Evolutionary conservation across 257 asterid species (phyloP).

Genomic region (Agastache rugosa): DNA sequence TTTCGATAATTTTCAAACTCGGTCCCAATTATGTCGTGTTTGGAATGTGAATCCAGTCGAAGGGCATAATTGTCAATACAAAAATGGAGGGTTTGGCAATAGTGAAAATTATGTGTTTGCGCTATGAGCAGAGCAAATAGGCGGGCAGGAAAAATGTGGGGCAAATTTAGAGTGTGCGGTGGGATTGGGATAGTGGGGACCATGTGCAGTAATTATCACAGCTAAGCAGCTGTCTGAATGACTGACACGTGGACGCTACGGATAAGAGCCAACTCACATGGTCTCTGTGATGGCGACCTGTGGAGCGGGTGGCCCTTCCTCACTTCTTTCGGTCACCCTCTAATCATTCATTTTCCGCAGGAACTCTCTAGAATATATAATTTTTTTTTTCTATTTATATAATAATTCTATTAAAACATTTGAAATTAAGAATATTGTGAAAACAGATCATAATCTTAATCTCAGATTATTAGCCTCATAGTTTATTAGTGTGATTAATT

Average conservation of each 20-base stretch:
- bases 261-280: constrained; percentile 44
- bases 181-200: constrained; percentile 28
- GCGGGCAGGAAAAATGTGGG: constrained; percentile 19
- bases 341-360: constrained; percentile 21
- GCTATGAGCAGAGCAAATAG: neutral
- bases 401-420: too few species aligned
- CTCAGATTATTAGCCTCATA: neutral
- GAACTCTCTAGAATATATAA: constrained; percentile 32
- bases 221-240: constrained; percentile 31
- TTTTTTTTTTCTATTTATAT: neutral
- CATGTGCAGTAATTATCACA: constrained; percentile 21
- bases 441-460: too few species aligned
- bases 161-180: constrained; percentile 18
- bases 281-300: constrained; percentile 37
- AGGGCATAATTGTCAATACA: constrained; percentile 15
- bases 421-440: neutral
- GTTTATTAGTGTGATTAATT: too few species aligned
- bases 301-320: constrained; percentile 31
- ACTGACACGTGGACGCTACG: constrained; percentile 43
- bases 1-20: neutral
- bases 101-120: neutral
- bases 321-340: constrained; percentile 24
- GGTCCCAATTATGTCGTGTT: neutral
- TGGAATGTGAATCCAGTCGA: neutral
- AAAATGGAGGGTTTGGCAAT: neutral